Evolutionary conservation across 768 basidiomycete species (phyloP), one percentile per base, ranked within the genome.

Genomic region (Suillus subalutaceus): DNA sequence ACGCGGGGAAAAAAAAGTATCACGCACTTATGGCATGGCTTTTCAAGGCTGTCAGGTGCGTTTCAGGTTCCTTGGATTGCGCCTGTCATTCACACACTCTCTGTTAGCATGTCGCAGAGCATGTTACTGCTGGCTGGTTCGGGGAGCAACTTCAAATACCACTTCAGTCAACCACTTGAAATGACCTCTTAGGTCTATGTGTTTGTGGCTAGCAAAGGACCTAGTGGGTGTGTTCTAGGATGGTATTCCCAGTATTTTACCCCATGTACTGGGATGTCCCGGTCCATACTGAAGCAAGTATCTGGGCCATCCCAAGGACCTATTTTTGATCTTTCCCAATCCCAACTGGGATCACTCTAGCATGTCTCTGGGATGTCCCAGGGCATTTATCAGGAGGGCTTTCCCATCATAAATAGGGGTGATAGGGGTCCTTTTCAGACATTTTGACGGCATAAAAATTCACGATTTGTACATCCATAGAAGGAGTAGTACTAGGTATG

Each of bases 171-270:
- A 44, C 18, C 43, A 44, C 43, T 44, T 44, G 18, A 44, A 44
- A 44, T 0, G 43, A 44, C 43, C 43, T 44, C 43, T 44, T 46
- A 46, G 44, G 20, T 46, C 44, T 46, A 46, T 46, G 0, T 4
- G 44, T 46, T 46, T 46, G 44, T 46, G 44, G 20, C 0, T 46
- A n/a, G 44, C 20, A 53, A 53, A 53, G 52, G 52, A 32, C 52
- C 52, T 53, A 53, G 26, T 53, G 16, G 52, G 52, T 53, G 52
- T 30, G 26, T 53, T 53, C 1, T 53, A 53, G 52, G 26, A 53
- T 53, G 16, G 52, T 30, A 53, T 53, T 53, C 52, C 52, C 30
- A 53, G 16, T 53, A 53, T 53, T 53, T 32, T 53, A 32, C 30
- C 52, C 52, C 18, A 53, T 53, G 30, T 53, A 8, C 50, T 52